Evolutionary conservation across 208 protist genomes (phyloP).

Genomic region (Herpetomonas tarakana): DNA sequence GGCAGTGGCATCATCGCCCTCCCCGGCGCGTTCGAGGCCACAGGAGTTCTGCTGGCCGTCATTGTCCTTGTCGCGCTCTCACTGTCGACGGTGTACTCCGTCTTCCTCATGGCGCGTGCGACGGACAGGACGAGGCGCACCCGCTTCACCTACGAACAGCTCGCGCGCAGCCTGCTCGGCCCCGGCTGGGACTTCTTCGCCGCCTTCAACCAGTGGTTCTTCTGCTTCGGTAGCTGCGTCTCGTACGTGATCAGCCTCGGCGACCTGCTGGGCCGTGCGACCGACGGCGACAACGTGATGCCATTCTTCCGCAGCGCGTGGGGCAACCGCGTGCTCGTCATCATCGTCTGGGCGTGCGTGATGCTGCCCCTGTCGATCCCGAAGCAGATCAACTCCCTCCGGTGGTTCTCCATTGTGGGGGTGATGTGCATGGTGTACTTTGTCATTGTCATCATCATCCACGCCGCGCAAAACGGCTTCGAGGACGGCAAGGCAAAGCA

Average conservation of each 20-base stretch:
- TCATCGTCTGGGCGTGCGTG: constrained; percentile 53
- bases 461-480: constrained; percentile 54
- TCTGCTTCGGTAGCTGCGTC: constrained; percentile 82
- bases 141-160: constrained; percentile 55
- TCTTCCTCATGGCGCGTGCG: constrained; percentile 70
- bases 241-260: constrained; percentile 81
- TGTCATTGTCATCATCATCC: constrained; percentile 67
- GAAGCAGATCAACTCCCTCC: constrained; percentile 85
- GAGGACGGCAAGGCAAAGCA: constrained; percentile 51
- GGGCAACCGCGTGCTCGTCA: constrained; percentile 59
- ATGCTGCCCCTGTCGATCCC: constrained; percentile 81
- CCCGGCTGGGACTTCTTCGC: constrained; percentile 73
- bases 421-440: constrained; percentile 78
- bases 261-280: constrained; percentile 47
- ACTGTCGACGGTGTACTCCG: constrained; percentile 70
- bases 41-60: constrained; percentile 45
- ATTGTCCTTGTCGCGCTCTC: constrained; percentile 61
- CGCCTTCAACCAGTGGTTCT: constrained; percentile 74
- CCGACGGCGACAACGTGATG: constrained; percentile 31
- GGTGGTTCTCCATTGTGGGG: constrained; percentile 70
- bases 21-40: constrained; percentile 63
- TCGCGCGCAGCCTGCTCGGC: constrained; percentile 65
- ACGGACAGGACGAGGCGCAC: constrained; percentile 56
- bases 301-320: constrained; percentile 35
- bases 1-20: constrained; percentile 76